Percentiles rank a stretch among this genome's conserved stretches.
phyloP scores from a whole-genome alignment of 169 alveolate genomes.

The Plasmodium falciparum region DNA sequence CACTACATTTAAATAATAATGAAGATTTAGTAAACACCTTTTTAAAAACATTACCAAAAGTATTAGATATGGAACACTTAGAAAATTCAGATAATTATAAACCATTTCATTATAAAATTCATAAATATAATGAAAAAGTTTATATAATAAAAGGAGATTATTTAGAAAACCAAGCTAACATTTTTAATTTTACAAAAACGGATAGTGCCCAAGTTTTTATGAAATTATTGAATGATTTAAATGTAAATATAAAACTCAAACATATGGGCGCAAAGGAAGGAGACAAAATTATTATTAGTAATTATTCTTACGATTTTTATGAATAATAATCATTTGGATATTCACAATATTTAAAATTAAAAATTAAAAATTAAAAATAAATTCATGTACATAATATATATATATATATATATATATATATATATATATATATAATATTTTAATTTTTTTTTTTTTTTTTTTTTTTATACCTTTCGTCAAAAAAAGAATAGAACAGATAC shows the following conservation, averaged over 20 bases:
- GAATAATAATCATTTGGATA: too few relatives aligned
- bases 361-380: too few relatives aligned
- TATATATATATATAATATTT: too few relatives aligned
- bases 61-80: slow-evolving; percentile 49
- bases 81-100: slow-evolving; percentile 81
- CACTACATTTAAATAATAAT: slow-evolving; percentile 20
- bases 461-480: too few relatives aligned
- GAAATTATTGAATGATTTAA: slow-evolving; percentile 52
- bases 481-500: too few relatives aligned
- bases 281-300: slow-evolving; percentile 58
- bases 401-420: too few relatives aligned
- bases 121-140: slow-evolving; percentile 76
- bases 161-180: slow-evolving; percentile 83
- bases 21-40: slow-evolving; percentile 23
- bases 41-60: slow-evolving; percentile 46
- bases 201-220: slow-evolving; percentile 64
- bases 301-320: slow-evolving; percentile 46
- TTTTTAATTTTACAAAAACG: slow-evolving; percentile 80
- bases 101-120: slow-evolving; percentile 79
- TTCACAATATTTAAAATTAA: too few relatives aligned
- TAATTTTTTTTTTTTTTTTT: too few relatives aligned
- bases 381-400: too few relatives aligned
- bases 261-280: slow-evolving; percentile 75
- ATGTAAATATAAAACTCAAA: slow-evolving; percentile 59
- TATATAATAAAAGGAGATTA: slow-evolving; percentile 78